Evolutionary conservation across 2,329 filamentous ascomycete genomes (phyloP).

Genomic region (Hymenoscyphus repandus): DNA sequence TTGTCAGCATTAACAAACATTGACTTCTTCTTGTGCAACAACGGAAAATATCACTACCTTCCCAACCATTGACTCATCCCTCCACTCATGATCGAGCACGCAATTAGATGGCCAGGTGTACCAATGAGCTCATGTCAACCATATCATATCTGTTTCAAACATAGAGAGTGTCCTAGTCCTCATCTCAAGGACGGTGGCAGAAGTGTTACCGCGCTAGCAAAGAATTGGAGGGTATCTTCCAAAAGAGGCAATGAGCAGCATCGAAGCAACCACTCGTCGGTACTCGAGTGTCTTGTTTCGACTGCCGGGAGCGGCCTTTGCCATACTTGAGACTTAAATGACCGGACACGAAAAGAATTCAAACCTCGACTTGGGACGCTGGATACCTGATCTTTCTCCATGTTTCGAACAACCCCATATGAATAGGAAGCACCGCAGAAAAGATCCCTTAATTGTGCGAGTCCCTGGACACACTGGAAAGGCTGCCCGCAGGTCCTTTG

Average conservation of each 20-base stretch:
- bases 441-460: too few relatives aligned
- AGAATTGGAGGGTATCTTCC: not conserved
- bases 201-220: not conserved
- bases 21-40: too few relatives aligned
- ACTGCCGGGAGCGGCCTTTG: too few relatives aligned
- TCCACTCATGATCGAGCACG: not conserved
- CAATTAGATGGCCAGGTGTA: not conserved
- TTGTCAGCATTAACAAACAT: too few relatives aligned
- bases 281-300: too few relatives aligned
- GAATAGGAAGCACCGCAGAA: too few relatives aligned
- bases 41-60: not conserved
- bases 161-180: not conserved
- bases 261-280: not conserved
- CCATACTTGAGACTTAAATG: too few relatives aligned
- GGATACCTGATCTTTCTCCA: too few relatives aligned
- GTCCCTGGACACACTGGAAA: not conserved
- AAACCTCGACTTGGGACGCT: too few relatives aligned
- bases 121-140: not conserved
- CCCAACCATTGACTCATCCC: not conserved
- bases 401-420: too few relatives aligned
- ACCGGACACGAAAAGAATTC: too few relatives aligned
- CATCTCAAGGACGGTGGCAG: not conserved
- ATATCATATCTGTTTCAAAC: not conserved
- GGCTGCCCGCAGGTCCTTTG: slow-evolving; percentile 1
- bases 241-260: not conserved